Evolutionary conservation across 164 flowering plant species (phyloP).

Genomic region (Stephania cephalantha): DNA sequence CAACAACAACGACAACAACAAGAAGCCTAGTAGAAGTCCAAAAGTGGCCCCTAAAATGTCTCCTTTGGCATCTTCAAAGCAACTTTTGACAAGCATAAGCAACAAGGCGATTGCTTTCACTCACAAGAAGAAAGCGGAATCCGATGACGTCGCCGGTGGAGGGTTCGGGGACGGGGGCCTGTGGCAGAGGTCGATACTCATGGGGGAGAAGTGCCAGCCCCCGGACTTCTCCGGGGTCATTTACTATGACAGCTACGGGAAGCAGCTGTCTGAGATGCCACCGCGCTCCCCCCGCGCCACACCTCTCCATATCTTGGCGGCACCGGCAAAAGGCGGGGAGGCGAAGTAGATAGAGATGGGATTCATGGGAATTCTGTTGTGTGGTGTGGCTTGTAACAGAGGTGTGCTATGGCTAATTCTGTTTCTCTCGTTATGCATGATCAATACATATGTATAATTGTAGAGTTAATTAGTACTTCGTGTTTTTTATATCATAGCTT

Average conservation of each 20-base stretch:
- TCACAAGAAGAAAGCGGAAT: conserved; percentile 1
- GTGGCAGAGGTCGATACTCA: conserved; percentile 55
- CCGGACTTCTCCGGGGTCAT: conserved; percentile 56
- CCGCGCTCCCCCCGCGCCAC: conserved; percentile 44
- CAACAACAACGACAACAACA: not conserved
- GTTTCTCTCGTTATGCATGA: too few relatives aligned
- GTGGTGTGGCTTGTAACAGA: too few relatives aligned
- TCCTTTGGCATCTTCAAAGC: not conserved
- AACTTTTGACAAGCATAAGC: not conserved
- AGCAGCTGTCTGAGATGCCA: conserved; percentile 33
- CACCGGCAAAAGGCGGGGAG: conserved; percentile 6
- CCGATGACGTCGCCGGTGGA: conserved; percentile 9
- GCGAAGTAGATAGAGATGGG: not conserved
- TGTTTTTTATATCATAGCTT: too few relatives aligned
- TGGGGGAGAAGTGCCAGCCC: conserved; percentile 70
- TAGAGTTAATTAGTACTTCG: too few relatives aligned
- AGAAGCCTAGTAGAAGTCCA: not conserved
- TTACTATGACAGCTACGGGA: conserved; percentile 46
- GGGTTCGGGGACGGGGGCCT: conserved; percentile 44
- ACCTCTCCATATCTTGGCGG: conserved; percentile 22
- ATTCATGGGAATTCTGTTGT: too few relatives aligned
- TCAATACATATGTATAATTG: too few relatives aligned
- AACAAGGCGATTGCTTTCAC: conserved; percentile 1
- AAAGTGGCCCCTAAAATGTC: not conserved
- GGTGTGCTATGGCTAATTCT: too few relatives aligned